Evolutionary conservation across 2,329 filamentous ascomycete species (phyloP).

Genomic region (Clonostachys sp.): DNA sequence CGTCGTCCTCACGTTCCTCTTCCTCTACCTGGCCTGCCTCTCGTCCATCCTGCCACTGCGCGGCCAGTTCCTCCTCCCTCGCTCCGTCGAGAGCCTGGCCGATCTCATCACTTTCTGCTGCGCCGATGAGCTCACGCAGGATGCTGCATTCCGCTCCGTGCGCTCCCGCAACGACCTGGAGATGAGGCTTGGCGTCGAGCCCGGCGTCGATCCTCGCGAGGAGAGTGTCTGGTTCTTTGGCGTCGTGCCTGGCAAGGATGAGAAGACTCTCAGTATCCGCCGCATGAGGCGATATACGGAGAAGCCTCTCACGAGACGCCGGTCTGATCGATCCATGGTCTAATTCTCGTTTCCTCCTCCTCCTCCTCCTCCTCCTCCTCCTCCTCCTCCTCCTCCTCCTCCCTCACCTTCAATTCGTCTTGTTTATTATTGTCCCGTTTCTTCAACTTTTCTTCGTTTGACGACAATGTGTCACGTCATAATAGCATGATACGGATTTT

Average conservation of each 20-base stretch:
- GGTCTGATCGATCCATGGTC: constrained; percentile 15
- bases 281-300: constrained; percentile 40
- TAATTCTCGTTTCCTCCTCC: constrained; percentile 1
- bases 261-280: constrained; percentile 36
- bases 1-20: constrained; percentile 66
- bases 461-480: background rate
- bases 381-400: too few species aligned
- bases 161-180: constrained; percentile 65
- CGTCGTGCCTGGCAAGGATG: constrained; percentile 29
- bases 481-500: too few species aligned
- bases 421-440: background rate
- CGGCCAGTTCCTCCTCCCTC: constrained; percentile 62
- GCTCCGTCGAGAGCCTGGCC: constrained; percentile 66
- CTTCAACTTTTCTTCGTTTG: background rate
- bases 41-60: constrained; percentile 57
- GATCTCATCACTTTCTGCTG: constrained; percentile 76
- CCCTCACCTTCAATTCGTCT: too few species aligned
- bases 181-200: constrained; percentile 57
- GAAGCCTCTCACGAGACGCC: constrained; percentile 14
- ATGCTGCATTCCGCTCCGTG: constrained; percentile 68
- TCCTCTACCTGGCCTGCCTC: constrained; percentile 64
- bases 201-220: constrained; percentile 27
- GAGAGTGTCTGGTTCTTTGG: constrained; percentile 50
- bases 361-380: background rate
- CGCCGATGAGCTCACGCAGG: constrained; percentile 65